phyloP scores from a whole-genome alignment of 192 early-diverging fungal genomes.

The Allomyces arbusculus region DNA sequence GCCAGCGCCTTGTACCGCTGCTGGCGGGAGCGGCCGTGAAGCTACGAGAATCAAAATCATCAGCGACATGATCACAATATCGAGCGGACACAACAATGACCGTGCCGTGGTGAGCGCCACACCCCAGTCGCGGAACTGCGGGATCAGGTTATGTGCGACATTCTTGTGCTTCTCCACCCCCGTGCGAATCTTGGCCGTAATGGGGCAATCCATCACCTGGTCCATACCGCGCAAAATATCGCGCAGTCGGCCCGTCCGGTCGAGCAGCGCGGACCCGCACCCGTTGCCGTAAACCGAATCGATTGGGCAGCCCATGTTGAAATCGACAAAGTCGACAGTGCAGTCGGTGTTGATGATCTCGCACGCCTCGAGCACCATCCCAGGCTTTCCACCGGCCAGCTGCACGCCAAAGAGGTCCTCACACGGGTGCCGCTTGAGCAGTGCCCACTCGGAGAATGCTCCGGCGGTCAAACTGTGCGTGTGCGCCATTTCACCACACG shows the following conservation, averaged over 20 bases:
- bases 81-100: neutral
- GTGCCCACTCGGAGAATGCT: constrained; percentile 44
- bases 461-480: constrained; percentile 14
- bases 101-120: constrained; percentile 35
- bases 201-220: constrained; percentile 45
- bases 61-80: too few relatives aligned
- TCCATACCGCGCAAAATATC: constrained; percentile 60
- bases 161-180: constrained; percentile 39
- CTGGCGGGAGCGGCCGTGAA: constrained; percentile 80
- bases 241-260: constrained; percentile 34
- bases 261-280: constrained; percentile 62
- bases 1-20: constrained; percentile 80
- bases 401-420: constrained; percentile 92
- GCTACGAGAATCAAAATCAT: constrained; percentile 3
- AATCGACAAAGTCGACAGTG: constrained; percentile 79
- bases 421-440: constrained; percentile 57
- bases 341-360: constrained; percentile 46
- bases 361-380: constrained; percentile 32
- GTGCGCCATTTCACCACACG: constrained; percentile 87
- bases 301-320: constrained; percentile 94
- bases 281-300: constrained; percentile 68
- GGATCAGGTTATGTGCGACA: constrained; percentile 53
- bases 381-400: constrained; percentile 42
- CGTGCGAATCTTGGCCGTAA: constrained; percentile 81
- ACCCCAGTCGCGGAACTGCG: constrained; percentile 40